These are phyloP conservation scores for Fusarium xylarioides DNA, from an alignment of 2,329 filamentous ascomycete genomes.

Conservation along the genomic window DNA sequence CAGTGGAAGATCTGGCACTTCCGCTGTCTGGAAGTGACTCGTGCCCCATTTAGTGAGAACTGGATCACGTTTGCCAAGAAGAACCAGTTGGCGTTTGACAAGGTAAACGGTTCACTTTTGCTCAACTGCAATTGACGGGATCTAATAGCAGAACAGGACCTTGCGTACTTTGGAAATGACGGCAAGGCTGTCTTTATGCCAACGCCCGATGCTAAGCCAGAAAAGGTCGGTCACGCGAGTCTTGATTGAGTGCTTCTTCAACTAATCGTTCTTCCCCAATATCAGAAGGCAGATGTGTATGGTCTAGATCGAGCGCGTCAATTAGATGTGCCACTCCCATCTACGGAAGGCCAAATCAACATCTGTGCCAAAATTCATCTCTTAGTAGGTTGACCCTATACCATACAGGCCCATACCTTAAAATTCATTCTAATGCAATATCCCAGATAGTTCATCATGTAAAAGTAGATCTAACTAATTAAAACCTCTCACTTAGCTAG, in stretches of 20 bases:
- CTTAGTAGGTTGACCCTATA: too few species aligned
- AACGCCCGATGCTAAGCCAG: neutral
- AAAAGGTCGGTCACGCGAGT: neutral
- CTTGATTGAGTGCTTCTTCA: fast-evolving
- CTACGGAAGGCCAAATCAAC: too few species aligned
- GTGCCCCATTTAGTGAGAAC: neutral
- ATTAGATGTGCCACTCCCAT: neutral
- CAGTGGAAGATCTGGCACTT: neutral
- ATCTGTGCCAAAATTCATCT: too few species aligned
- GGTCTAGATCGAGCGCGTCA: neutral
- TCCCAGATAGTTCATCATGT: too few species aligned
- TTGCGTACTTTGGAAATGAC: neutral
- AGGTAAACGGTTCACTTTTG: fast-evolving
- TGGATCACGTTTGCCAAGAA: neutral
- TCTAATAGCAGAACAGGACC: fast-evolving
- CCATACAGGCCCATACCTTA: too few species aligned
- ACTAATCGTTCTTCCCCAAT: fast-evolving
- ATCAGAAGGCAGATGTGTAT: neutral
- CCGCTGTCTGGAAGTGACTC: neutral
- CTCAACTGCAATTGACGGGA: fast-evolving
- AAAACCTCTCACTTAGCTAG: too few species aligned
- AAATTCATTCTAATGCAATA: too few species aligned
- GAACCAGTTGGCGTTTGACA: neutral
- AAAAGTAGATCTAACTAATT: too few species aligned
- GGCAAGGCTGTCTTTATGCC: neutral